Evolutionary conservation across 1,284 basidiomycete genomes (phyloP).

Genomic region (Marasmius sp.): DNA sequence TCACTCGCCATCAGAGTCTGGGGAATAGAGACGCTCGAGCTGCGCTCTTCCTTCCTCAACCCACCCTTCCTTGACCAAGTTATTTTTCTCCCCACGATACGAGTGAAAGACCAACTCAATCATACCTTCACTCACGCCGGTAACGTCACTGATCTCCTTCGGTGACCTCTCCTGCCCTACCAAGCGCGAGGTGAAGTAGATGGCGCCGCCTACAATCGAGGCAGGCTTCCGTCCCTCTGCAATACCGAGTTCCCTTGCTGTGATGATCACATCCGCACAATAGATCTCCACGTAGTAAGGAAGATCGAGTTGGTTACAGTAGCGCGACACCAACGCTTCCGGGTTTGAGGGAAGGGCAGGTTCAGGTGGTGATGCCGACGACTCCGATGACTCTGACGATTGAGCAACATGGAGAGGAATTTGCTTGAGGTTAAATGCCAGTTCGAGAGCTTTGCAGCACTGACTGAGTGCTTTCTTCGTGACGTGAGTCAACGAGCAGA

Average conservation of each 20-base stretch:
- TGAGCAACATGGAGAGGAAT: too few species aligned
- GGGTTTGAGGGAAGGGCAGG: constrained; percentile 58
- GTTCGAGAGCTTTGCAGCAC: constrained; percentile 92
- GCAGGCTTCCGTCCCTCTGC: constrained; percentile 94
- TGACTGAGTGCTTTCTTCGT: constrained; percentile 95
- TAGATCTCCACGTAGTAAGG: constrained; percentile 81
- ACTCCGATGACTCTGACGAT: constrained; percentile 46
- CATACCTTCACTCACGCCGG: constrained; percentile 94
- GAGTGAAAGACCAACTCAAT: constrained; percentile 86
- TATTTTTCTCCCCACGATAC: constrained; percentile 69
- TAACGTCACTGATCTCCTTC: constrained; percentile 90
- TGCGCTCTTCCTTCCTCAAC: constrained; percentile 71
- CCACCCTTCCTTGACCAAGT: constrained; percentile 81
- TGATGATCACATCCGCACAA: constrained; percentile 82
- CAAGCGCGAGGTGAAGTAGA: constrained; percentile 89
- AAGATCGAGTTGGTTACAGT: constrained; percentile 92
- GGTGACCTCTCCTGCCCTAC: constrained; percentile 75
- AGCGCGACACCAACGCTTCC: constrained; percentile 89
- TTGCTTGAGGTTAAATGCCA: constrained; percentile 76
- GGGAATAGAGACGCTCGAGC: not conserved
- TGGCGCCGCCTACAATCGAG: constrained; percentile 94
- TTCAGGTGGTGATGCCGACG: constrained; percentile 45
- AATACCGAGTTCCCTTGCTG: constrained; percentile 81
- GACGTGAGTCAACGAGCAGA: constrained; percentile 90
- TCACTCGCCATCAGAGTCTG: too few species aligned